Evolutionary conservation across 371 early-diverging fungal species (phyloP), one percentile per base, ranked within the genome.

Genomic region (Capniomyces stellatus): DNA sequence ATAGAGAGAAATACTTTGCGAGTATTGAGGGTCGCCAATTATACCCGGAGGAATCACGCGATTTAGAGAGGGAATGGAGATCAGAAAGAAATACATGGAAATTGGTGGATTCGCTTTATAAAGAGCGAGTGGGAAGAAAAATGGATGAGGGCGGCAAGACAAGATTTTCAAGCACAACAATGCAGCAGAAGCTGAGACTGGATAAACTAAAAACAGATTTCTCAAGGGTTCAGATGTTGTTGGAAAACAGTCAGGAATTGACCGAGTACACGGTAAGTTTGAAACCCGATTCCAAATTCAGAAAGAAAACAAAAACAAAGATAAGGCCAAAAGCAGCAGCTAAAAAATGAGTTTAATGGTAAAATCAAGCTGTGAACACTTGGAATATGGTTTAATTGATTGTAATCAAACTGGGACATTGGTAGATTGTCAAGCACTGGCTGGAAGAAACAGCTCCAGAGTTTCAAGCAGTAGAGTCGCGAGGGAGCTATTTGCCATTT

Each of bases 401-500:
- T 39, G 6, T 39, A 6, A 29, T 19, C 18, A 51, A 51, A 30
- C 12, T 13, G 12, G 19, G 12, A 41, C 18, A 25, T 46, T 13
- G 13, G 19, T 27, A 70, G 67, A 54, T 54, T 15, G 72, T 78
- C 48, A 71, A 67, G 23, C 31, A 51, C 22, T 78, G 78, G 78
- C 61, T 78, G 4, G 75, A 78, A 58, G 66, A 65, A 27, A 71
- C 64, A 1, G 76, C 77, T 13, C 68, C 69, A 1, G 52, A 55
- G n/a, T 73, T 73, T 51, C 43, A 69, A 23, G 66, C 76, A 0
- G 69, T 67, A 1, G 74, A 75, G 58, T 62, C 62, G 12, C 67
- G 75, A 44, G 62, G 60, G 35, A 74, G 73, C 6, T 74, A 75
- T 48, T 58, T 64, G 62, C 63, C 62, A 27, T 67, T 69, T 52